These are phyloP conservation scores for Psophocarpus tetragonolobus DNA, from an alignment of 306 rosid genomes.

Conservation along the genomic window DNA sequence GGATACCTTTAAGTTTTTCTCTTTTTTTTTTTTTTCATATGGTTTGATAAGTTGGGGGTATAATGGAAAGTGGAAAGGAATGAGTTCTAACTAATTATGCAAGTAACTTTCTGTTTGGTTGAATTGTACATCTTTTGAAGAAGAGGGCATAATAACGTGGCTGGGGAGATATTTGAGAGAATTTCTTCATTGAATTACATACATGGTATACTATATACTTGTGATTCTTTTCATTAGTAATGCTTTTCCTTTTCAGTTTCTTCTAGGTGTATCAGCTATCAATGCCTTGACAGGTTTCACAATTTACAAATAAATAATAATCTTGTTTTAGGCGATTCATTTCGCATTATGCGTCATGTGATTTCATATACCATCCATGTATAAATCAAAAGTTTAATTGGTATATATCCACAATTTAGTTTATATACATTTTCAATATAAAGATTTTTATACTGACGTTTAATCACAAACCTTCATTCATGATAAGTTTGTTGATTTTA, in stretches of 20 bases:
- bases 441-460: too few relatives aligned
- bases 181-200: conserved; percentile 44
- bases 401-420: too few relatives aligned
- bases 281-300: background rate
- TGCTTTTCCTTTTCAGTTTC: conserved; percentile 3
- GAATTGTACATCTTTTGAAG: conserved; percentile 22
- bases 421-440: too few relatives aligned
- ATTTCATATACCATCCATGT: background rate
- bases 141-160: conserved; percentile 53
- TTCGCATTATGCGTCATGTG: background rate
- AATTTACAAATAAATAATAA: background rate
- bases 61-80: conserved; percentile 25
- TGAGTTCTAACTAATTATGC: conserved; percentile 23
- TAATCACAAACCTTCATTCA: too few relatives aligned
- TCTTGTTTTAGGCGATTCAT: background rate
- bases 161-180: conserved; percentile 45
- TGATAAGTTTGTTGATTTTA: too few relatives aligned
- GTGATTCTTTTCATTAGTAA: conserved; percentile 38
- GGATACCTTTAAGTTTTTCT: conserved; percentile 31
- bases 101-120: conserved; percentile 11
- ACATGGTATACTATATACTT: conserved; percentile 42
- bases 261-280: background rate
- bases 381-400: too few relatives aligned
- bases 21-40: conserved; percentile 2
- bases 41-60: conserved; percentile 31